Evolutionary conservation across 371 early-diverging fungal species (phyloP).

Genomic region (Mortierella sp.): DNA sequence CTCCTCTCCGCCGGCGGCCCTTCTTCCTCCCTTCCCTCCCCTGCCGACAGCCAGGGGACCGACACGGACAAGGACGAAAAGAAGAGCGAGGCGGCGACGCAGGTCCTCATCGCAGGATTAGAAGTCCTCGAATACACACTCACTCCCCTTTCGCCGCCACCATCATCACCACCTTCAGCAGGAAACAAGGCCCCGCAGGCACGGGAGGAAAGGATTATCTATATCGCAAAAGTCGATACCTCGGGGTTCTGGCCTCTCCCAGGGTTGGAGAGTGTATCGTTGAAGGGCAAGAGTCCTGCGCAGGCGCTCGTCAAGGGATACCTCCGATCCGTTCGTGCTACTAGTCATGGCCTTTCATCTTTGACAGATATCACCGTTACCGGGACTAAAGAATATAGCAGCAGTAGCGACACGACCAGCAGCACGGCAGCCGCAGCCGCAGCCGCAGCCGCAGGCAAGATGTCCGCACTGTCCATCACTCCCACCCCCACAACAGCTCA

Average conservation of each 20-base stretch:
- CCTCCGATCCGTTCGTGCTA: conserved; percentile 57
- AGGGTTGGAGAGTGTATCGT: conserved; percentile 16
- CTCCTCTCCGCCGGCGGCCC: conserved; percentile 30
- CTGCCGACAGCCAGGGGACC: background rate
- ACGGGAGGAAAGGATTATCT: conserved; percentile 49
- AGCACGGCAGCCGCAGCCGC: background rate
- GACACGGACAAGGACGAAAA: conserved; percentile 4
- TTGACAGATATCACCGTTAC: background rate
- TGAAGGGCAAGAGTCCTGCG: conserved; percentile 53
- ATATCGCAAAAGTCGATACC: conserved; percentile 78
- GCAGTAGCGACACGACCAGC: background rate
- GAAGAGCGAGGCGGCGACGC: background rate
- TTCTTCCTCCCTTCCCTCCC: background rate
- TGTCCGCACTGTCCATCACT: background rate
- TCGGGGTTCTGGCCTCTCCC: conserved; percentile 60
- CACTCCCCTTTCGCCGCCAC: background rate
- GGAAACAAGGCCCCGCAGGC: background rate
- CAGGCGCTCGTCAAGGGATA: conserved; percentile 64
- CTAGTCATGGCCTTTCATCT: background rate
- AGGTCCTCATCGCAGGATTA: conserved; percentile 39
- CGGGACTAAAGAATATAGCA: background rate
- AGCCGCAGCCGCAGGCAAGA: background rate
- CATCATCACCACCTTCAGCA: background rate
- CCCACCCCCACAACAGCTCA: background rate
- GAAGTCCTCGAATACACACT: conserved; percentile 50